Conservation (phyloP, 2,329 filamentous ascomycete genomes). For the Paecilomyces sp. region DNA sequence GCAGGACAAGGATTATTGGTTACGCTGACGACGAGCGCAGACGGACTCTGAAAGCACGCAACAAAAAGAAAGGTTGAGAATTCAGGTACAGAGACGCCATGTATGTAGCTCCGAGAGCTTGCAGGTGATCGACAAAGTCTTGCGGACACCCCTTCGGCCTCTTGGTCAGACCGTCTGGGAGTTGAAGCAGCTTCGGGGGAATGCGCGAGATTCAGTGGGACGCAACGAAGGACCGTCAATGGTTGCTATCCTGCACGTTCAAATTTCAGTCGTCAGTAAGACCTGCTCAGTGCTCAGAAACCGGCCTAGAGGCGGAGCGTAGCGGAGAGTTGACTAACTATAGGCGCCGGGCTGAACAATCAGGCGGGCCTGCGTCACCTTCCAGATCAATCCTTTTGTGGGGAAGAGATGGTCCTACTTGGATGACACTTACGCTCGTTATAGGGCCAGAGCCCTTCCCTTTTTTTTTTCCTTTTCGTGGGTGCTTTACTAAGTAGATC, state of each 20-base stretch:
- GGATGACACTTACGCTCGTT: neutral
- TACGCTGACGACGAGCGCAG: neutral
- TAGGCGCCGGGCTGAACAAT: neutral
- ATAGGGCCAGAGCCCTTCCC: neutral
- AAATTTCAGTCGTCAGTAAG: neutral
- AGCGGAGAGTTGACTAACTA: neutral
- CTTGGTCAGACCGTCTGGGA: neutral
- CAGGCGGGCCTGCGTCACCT: neutral
- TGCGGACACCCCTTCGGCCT: neutral
- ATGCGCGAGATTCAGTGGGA: neutral
- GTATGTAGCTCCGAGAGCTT: neutral
- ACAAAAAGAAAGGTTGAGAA: slow-evolving; percentile 2
- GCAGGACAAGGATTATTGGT: neutral
- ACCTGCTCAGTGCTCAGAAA: neutral
- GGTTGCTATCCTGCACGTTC: neutral
- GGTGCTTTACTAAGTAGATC: neutral
- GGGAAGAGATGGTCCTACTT: neutral
- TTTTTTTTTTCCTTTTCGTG: neutral
- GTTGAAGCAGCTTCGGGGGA: neutral
- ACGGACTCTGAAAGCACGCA: neutral
- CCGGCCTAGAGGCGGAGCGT: neutral
- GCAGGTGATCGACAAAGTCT: neutral
- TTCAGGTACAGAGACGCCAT: slow-evolving; percentile 2
- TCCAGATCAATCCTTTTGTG: neutral
- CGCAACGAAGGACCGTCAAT: neutral